A percentile compares a stretch with the other conserved stretches of the same genome.
Evolutionary conservation across 2,329 filamentous ascomycete genomes (phyloP).

Genomic region (Mycosphaerella sp.): DNA sequence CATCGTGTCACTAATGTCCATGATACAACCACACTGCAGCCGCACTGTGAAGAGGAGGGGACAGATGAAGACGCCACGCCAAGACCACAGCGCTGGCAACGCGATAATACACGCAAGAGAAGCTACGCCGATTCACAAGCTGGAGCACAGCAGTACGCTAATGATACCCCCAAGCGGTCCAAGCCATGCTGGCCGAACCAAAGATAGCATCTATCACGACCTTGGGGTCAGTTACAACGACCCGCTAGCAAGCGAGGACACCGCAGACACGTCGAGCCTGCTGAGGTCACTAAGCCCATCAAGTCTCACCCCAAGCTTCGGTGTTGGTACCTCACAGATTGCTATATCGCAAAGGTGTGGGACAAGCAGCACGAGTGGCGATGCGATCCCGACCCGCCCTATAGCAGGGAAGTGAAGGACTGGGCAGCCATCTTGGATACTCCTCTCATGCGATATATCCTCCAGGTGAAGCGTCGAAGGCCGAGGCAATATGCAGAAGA

Average conservation of each 20-base stretch:
- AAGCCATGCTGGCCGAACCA: conserved; percentile 3
- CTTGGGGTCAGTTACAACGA: neutral
- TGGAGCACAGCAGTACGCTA: conserved; percentile 16
- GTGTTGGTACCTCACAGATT: neutral
- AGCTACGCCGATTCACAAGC: conserved; percentile 21
- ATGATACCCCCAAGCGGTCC: conserved; percentile 21
- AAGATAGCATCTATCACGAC: neutral
- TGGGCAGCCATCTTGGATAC: conserved; percentile 1
- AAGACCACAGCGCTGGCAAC: conserved; percentile 11
- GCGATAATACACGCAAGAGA: conserved; percentile 15
- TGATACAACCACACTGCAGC: neutral
- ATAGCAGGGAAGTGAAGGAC: conserved; percentile 1
- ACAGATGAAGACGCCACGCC: conserved; percentile 22
- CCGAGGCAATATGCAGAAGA: neutral
- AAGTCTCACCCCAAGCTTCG: neutral
- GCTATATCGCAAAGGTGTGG: neutral
- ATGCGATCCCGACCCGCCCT: neutral
- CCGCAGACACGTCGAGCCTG: neutral
- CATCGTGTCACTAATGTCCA: neutral
- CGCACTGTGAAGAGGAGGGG: conserved; percentile 10
- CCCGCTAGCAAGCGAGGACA: neutral
- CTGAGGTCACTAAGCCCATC: neutral
- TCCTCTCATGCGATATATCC: neutral
- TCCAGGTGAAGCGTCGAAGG: neutral
- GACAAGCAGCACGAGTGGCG: conserved; percentile 4